Evolutionary conservation across 805 yeast genomes (phyloP).

Genomic region (Candida hispaniensis): DNA sequence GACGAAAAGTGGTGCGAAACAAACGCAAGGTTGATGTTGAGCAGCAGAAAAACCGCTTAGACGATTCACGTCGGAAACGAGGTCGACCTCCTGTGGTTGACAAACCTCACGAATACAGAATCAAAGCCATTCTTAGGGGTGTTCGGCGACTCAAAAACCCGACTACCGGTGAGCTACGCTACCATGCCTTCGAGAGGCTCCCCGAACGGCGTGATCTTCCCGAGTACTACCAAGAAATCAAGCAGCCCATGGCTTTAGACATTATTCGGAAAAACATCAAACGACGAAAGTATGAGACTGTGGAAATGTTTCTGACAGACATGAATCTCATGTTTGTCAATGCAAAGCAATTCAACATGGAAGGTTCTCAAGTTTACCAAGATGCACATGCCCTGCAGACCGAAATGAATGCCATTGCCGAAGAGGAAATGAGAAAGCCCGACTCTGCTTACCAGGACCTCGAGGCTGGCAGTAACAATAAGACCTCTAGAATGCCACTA

Average conservation of each 20-base stretch:
- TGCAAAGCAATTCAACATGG: slow-evolving; percentile 53
- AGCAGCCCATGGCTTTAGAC: slow-evolving; percentile 34
- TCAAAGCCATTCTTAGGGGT: slow-evolving; percentile 73
- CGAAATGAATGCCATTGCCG: slow-evolving; percentile 44
- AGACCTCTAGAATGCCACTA: slow-evolving; percentile 63
- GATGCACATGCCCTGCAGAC: slow-evolving; percentile 57
- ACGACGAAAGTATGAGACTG: slow-evolving; percentile 67
- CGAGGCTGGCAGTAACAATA: slow-evolving; percentile 38
- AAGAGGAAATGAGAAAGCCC: slow-evolving; percentile 66
- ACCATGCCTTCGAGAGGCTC: slow-evolving; percentile 61
- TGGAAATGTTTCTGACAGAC: slow-evolving; percentile 68
- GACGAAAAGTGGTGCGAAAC: slow-evolving; percentile 16
- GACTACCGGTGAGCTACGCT: slow-evolving; percentile 39
- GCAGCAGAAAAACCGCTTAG: slow-evolving; percentile 16
- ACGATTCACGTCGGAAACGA: slow-evolving; percentile 48
- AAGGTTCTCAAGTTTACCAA: slow-evolving; percentile 45
- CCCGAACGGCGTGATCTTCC: slow-evolving; percentile 55
- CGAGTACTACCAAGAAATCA: slow-evolving; percentile 38
- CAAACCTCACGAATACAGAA: slow-evolving; percentile 83
- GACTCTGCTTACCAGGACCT: slow-evolving; percentile 57
- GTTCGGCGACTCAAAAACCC: slow-evolving; percentile 61
- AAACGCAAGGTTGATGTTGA: slow-evolving; percentile 17
- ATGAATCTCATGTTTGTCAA: slow-evolving; percentile 64
- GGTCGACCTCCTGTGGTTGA: slow-evolving; percentile 90
- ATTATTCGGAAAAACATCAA: slow-evolving; percentile 68